Evolutionary conservation across 2,329 filamentous ascomycete genomes (phyloP).

Genomic region (Penicillium sp.): DNA sequence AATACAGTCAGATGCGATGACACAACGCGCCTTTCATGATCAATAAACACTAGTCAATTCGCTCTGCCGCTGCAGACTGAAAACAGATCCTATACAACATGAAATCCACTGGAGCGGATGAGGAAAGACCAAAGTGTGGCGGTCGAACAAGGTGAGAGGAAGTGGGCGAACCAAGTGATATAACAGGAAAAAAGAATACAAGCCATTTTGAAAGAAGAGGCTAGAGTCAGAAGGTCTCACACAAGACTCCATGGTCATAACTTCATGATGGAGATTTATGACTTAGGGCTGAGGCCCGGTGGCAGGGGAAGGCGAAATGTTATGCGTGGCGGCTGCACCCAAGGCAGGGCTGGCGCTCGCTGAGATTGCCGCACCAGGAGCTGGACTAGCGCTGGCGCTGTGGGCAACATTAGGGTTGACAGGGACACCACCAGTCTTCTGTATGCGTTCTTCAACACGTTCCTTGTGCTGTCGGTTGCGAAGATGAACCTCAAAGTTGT

Average conservation of each 20-base stretch:
- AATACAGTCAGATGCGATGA: constrained; percentile 12
- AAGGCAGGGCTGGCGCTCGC: constrained; percentile 19
- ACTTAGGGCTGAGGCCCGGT: constrained; percentile 16
- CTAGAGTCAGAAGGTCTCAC: constrained; percentile 7
- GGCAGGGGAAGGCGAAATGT: constrained; percentile 13
- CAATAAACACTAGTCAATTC: constrained; percentile 13
- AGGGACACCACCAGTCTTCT: constrained; percentile 23
- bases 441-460: constrained; percentile 58
- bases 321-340: constrained; percentile 1
- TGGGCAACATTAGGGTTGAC: constrained; percentile 6
- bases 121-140: constrained; percentile 3
- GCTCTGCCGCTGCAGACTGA: constrained; percentile 13
- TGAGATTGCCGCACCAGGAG: constrained; percentile 9
- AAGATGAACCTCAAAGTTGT: constrained; percentile 90
- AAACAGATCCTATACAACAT: constrained; percentile 19
- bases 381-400: constrained; percentile 21
- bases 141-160: constrained; percentile 9
- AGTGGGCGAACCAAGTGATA: too few species aligned
- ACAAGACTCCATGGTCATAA: constrained; percentile 20
- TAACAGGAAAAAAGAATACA: constrained; percentile 16
- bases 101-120: too few species aligned
- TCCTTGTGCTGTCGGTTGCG: constrained; percentile 78
- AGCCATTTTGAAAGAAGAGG: constrained; percentile 13
- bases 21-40: constrained; percentile 4
- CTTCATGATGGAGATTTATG: constrained; percentile 17